Evolutionary conservation across 257 asterid genomes (phyloP), one percentile per base, ranked within the genome.

Genomic region (Fraxinus excelsior): DNA sequence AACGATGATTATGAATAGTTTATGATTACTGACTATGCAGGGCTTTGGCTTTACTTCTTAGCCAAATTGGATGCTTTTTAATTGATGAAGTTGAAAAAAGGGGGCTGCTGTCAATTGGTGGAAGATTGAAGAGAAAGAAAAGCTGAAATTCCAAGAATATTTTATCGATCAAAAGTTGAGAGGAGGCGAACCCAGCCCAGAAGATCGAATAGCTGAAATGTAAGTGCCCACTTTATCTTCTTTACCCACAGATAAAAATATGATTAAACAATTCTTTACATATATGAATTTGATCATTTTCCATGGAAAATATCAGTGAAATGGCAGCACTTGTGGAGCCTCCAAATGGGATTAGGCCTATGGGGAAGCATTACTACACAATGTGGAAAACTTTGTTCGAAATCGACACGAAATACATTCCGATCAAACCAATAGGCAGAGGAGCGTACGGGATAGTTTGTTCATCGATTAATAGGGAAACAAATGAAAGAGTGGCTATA

Each of bases 111-210:
- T 51, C 21, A 51, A 51, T 51, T 19, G 34, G 71, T 34, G 71
- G 71, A 67, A 28, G 42, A 67, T 67, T 67, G 71, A 67, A 67
- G 25, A 31, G 38, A 67, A 31, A 67, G 71, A 35, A 67, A 67
- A 67, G 71, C 13, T 2, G 38, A 67, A 67, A 67, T 67, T 67
- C 44, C 21, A 19, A 14, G 3, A 67, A 19, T 26, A 67, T 12
- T 25, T 29, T 31, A n/a, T 53, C n/a, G 19, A 53, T 16, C 23
- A 6, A 67, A 14, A 53, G 64, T 53, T 0, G 18, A 26, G 3
- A 12, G 38, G 40, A 31, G 46, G 46, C 46, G 13, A 40, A 13
- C 3, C 46, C 13, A 40, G 19, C 37, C 8, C 35, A 12, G 34
- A 65, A 21, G 70, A 65, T 65, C 70, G 70, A 65, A 65, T 65